These are phyloP conservation scores for Xylaria sp. DNA, from an alignment of 2,329 filamentous ascomycete species.

Conservation along the genomic window DNA sequence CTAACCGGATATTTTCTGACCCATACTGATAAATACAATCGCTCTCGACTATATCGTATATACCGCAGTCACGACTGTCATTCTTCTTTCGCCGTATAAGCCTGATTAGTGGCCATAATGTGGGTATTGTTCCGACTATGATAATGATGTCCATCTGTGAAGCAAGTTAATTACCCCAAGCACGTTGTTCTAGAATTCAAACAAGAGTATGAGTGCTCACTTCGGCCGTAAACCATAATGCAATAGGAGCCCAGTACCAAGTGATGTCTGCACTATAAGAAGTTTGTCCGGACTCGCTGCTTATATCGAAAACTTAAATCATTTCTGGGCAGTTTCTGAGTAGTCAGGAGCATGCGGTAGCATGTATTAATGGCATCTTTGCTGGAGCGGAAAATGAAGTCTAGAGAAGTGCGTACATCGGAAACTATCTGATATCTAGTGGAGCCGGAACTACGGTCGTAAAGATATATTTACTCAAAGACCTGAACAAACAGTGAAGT, in stretches of 20 bases:
- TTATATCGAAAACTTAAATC: neutral
- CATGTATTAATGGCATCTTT: neutral
- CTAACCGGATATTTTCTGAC: neutral
- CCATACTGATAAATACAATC: neutral
- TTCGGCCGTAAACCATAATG: conserved; percentile 21
- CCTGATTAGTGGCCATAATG: conserved; percentile 26
- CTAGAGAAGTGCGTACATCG: neutral
- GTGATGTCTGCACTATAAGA: conserved; percentile 12
- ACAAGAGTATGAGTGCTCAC: conserved; percentile 9
- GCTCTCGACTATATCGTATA: conserved; percentile 14
- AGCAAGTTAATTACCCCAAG: neutral
- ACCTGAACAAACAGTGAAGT: too few relatives aligned
- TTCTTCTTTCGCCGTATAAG: conserved; percentile 12
- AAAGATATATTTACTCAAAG: too few relatives aligned
- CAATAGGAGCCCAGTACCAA: conserved; percentile 26
- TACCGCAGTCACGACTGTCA: neutral
- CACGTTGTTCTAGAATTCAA: neutral
- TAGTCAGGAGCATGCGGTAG: neutral
- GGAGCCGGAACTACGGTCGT: too few relatives aligned
- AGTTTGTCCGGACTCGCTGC: neutral
- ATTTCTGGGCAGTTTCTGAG: neutral
- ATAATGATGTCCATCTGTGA: conserved; percentile 33
- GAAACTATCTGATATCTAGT: too few relatives aligned
- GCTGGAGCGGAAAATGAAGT: neutral
- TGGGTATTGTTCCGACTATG: conserved; percentile 27